Conservation (phyloP, 2,329 filamentous ascomycete species). For the Fusarium sp. region DNA sequence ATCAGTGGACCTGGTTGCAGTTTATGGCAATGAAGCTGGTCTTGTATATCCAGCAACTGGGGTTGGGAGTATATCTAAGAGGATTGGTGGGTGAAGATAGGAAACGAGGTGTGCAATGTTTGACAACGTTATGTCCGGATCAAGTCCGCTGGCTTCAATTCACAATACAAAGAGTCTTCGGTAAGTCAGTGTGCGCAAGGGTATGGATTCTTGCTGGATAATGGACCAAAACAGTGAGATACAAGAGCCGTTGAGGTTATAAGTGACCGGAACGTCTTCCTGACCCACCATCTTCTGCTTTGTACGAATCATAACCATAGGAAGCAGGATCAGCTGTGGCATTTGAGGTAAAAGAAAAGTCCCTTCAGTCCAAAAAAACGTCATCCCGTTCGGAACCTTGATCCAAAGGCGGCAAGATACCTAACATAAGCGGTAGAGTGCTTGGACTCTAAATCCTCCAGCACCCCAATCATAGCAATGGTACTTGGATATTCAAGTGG, state of each 20-base stretch:
- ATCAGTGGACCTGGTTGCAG: neutral
- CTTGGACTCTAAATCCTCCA: neutral
- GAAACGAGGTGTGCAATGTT: neutral
- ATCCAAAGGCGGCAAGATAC: neutral
- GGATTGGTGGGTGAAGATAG: constrained; percentile 4
- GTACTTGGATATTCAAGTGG: neutral
- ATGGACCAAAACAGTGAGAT: neutral
- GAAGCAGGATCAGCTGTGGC: neutral
- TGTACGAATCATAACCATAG: neutral
- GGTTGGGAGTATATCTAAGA: constrained; percentile 2
- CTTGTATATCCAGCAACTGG: neutral
- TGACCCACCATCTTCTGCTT: neutral
- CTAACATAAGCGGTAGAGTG: neutral
- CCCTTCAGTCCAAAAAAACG: neutral
- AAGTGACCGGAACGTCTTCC: neutral
- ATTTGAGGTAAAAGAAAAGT: neutral
- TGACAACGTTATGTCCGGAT: neutral
- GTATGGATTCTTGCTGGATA: neutral
- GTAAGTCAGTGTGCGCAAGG: neutral
- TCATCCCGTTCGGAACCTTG: constrained; percentile 5
- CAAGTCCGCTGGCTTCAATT: neutral
- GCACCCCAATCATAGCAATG: neutral
- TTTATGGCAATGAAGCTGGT: neutral
- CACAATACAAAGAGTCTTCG: neutral
- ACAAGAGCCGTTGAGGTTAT: neutral